These are phyloP conservation scores for Sporothrix euskadiensis DNA, from an alignment of 2,329 filamentous ascomycete species.

Conservation along the genomic window DNA sequence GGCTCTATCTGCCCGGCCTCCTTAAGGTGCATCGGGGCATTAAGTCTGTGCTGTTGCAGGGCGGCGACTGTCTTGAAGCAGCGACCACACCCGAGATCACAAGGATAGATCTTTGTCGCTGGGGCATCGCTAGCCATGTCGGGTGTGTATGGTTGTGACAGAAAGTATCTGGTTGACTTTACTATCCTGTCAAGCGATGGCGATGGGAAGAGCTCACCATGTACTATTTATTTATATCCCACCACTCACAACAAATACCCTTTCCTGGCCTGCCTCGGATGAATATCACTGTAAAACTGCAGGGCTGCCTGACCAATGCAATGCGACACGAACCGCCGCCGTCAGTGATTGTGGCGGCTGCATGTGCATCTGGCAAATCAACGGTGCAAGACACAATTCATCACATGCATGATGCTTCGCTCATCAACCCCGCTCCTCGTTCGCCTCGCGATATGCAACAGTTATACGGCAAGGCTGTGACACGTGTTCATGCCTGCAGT, in stretches of 20 bases:
- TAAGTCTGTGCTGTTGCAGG: neutral
- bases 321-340: neutral
- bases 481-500: conserved; percentile 12
- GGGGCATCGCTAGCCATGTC: neutral
- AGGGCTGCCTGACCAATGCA: conserved; percentile 20
- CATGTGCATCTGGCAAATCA: conserved; percentile 19
- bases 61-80: neutral
- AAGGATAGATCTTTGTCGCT: neutral
- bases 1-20: neutral
- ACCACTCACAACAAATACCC: neutral
- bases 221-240: neutral
- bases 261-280: neutral
- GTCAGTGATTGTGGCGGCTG: neutral
- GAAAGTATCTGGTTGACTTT: neutral
- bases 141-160: neutral
- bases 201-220: neutral
- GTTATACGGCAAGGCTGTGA: conserved; percentile 13
- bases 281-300: neutral
- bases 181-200: neutral
- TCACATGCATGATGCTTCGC: neutral
- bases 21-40: neutral
- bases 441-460: neutral
- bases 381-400: neutral
- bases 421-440: neutral
- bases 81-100: neutral